phyloP scores from a whole-genome alignment of 768 basidiomycete species.

The Suillus cothurnatus region DNA sequence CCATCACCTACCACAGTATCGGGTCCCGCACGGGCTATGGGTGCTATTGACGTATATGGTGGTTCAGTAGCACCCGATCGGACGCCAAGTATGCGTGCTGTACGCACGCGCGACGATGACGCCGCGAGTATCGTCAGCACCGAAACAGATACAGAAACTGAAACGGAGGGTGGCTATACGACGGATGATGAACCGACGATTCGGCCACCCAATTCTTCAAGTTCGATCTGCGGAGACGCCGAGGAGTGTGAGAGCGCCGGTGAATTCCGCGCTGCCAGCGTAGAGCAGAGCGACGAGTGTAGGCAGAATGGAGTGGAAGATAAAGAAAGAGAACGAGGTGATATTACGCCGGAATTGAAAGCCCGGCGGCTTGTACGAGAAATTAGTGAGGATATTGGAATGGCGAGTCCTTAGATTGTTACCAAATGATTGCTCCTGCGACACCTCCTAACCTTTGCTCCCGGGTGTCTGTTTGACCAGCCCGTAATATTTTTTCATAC shows the following conservation, averaged over 20 bases:
- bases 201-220: constrained; percentile 47
- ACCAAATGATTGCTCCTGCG: not conserved
- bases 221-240: constrained; percentile 41
- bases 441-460: constrained; percentile 3
- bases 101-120: constrained; percentile 30
- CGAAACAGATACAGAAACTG: constrained; percentile 49
- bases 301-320: not conserved
- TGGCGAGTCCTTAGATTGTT: constrained; percentile 30
- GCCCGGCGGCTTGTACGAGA: constrained; percentile 31
- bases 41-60: constrained; percentile 55
- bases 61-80: constrained; percentile 40
- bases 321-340: constrained; percentile 26
- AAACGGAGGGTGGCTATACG: constrained; percentile 57
- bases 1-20: constrained; percentile 23
- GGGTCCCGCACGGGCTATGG: constrained; percentile 51
- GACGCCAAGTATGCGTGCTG: constrained; percentile 28
- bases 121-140: constrained; percentile 34
- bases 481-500: constrained; percentile 30
- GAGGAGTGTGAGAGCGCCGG: constrained; percentile 36
- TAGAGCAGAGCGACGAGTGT: constrained; percentile 8
- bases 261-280: constrained; percentile 24
- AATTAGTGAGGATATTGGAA: constrained; percentile 34
- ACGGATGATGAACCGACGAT: constrained; percentile 88
- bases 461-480: constrained; percentile 18
- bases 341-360: constrained; percentile 34